phyloP scores from a whole-genome alignment of 768 basidiomycete species.

The Leccinum pellstonianum region DNA sequence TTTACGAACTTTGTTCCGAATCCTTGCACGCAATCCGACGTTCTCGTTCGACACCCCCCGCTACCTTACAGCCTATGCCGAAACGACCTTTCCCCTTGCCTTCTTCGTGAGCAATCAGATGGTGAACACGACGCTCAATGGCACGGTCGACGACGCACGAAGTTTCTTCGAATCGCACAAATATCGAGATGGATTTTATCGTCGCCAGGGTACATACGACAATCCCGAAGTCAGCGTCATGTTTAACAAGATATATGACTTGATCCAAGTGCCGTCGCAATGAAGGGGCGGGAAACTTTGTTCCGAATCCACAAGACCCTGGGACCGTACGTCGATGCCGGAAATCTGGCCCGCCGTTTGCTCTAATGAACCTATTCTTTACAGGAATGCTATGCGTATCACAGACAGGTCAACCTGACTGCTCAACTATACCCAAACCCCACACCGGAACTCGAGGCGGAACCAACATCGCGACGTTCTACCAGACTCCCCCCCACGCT shows the following conservation, averaged over 20 bases:
- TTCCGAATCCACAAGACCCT: too few species aligned
- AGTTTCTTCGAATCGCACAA: neutral
- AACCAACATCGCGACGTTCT: slow-evolving; percentile 19
- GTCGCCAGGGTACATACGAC: too few species aligned
- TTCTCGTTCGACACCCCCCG: slow-evolving; percentile 24
- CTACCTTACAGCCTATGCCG: slow-evolving; percentile 21
- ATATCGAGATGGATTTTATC: too few species aligned
- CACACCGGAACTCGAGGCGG: slow-evolving; percentile 14
- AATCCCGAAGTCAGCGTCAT: too few species aligned
- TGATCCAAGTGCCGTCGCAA: too few species aligned
- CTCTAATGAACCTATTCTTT: slow-evolving; percentile 1
- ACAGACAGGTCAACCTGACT: slow-evolving; percentile 21
- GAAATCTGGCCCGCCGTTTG: neutral
- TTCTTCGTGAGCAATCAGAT: slow-evolving; percentile 28
- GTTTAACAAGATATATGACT: too few species aligned
- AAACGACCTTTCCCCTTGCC: slow-evolving; percentile 23
- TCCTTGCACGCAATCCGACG: slow-evolving; percentile 21
- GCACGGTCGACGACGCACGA: slow-evolving; percentile 15
- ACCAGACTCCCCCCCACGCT: neutral
- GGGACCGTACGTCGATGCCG: slow-evolving; percentile 11
- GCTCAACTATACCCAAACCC: slow-evolving; percentile 24
- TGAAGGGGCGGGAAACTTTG: too few species aligned
- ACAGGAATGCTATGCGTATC: slow-evolving; percentile 23
- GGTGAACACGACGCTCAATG: slow-evolving; percentile 15
- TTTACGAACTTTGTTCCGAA: too few species aligned